phyloP scores from a whole-genome alignment of 805 yeast genomes.

The Citeromyces nyonsensis region DNA sequence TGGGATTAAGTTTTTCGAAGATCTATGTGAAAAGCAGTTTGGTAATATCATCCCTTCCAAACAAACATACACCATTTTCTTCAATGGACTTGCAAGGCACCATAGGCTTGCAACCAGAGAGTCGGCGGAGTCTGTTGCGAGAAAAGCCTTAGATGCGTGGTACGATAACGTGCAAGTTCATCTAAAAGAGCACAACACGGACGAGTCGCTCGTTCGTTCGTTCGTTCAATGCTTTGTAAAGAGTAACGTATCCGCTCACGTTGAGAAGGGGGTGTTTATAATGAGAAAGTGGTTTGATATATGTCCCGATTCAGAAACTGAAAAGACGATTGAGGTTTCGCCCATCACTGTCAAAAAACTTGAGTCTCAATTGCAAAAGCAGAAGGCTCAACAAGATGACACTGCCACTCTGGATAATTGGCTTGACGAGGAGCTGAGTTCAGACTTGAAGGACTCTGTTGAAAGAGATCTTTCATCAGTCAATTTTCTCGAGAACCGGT shows the following conservation, averaged over 20 bases:
- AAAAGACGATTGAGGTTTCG: background rate
- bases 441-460: too few species aligned
- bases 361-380: too few species aligned
- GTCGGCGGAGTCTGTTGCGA: background rate
- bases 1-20: slow-evolving; percentile 16
- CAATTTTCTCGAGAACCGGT: too few species aligned
- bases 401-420: too few species aligned
- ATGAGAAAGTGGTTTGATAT: slow-evolving; percentile 2
- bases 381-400: too few species aligned
- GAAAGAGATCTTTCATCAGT: too few species aligned
- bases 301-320: slow-evolving; percentile 1
- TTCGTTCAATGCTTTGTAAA: background rate
- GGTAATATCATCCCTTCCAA: slow-evolving; percentile 15
- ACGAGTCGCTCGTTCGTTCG: background rate
- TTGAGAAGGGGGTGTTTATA: slow-evolving; percentile 1
- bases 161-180: background rate
- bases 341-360: too few species aligned
- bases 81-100: slow-evolving; percentile 1
- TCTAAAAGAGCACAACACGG: background rate
- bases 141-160: background rate
- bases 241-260: background rate
- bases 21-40: slow-evolving; percentile 9
- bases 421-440: too few species aligned
- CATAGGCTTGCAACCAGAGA: background rate
- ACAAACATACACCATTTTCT: slow-evolving; percentile 13